These are phyloP conservation scores for Umbellularia californica DNA, from an alignment of 164 flowering plant species.

Conservation along the genomic window DNA sequence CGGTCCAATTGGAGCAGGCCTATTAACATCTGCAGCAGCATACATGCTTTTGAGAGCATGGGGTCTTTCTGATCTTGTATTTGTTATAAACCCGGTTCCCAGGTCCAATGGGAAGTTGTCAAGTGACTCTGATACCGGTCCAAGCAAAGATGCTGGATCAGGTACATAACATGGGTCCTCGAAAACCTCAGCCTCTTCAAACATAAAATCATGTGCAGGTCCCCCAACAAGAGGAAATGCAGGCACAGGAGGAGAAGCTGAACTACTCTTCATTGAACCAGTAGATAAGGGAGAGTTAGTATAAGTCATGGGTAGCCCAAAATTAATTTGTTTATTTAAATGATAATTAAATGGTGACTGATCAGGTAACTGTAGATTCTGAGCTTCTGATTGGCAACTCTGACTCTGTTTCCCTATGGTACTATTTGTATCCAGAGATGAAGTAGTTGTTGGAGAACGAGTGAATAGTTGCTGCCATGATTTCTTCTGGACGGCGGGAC, in stretches of 20 bases:
- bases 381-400: conserved; percentile 12
- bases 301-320: conserved; percentile 59
- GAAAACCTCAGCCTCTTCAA: conserved; percentile 75
- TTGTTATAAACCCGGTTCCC: conserved; percentile 49
- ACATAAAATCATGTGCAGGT: conserved; percentile 31
- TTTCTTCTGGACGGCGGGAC: conserved; percentile 48
- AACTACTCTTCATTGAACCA: conserved; percentile 24
- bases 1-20: conserved; percentile 94
- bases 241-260: conserved; percentile 39
- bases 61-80: conserved; percentile 37
- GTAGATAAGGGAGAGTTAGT: conserved; percentile 38
- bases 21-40: conserved; percentile 46
- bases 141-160: conserved; percentile 81
- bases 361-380: conserved; percentile 26
- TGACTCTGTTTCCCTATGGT: too few species aligned
- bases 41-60: conserved; percentile 38
- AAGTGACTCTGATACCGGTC: conserved; percentile 96
- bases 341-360: conserved; percentile 34
- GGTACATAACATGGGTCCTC: conserved; percentile 94
- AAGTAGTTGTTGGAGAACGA: conserved; percentile 48
- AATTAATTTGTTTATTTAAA: conserved; percentile 54
- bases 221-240: conserved; percentile 44
- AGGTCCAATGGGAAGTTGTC: conserved; percentile 76
- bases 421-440: conserved; percentile 21
- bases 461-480: conserved; percentile 94